These are phyloP conservation scores for Phalaenopsis aphrodite DNA, from an alignment of 106 monocot genomes.

Conservation along the genomic window DNA sequence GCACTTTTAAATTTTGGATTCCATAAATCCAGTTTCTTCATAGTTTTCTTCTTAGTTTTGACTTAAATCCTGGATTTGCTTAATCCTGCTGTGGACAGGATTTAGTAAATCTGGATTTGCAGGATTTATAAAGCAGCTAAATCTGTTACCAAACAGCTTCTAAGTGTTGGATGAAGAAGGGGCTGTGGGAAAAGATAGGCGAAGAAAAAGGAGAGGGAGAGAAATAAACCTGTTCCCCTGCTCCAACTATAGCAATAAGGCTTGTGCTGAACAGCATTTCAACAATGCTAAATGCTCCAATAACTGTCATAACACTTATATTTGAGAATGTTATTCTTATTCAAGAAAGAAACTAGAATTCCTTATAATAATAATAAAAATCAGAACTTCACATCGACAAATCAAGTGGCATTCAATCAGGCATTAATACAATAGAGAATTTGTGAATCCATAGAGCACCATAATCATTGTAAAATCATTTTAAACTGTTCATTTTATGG, in stretches of 20 bases:
- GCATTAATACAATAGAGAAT: neutral
- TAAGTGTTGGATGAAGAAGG: neutral
- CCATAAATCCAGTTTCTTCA: too few relatives aligned
- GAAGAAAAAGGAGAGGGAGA: neutral
- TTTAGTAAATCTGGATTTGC: too few relatives aligned
- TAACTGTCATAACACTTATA: slow-evolving; percentile 27
- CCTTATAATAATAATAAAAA: neutral
- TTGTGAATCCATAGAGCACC: neutral
- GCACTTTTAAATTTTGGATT: too few relatives aligned
- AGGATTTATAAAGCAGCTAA: too few relatives aligned
- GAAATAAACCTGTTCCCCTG: slow-evolving; percentile 75
- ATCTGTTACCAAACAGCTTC: too few relatives aligned
- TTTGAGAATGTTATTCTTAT: neutral
- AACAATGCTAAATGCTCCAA: slow-evolving; percentile 77
- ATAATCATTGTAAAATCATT: neutral
- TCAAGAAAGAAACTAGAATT: neutral
- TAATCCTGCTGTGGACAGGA: too few relatives aligned
- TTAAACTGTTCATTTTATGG: neutral
- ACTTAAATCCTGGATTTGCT: too few relatives aligned
- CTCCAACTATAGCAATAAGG: slow-evolving; percentile 80
- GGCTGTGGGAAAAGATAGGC: neutral
- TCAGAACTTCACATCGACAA: neutral
- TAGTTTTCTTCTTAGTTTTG: too few relatives aligned
- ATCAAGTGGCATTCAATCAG: neutral
- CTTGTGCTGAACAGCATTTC: slow-evolving; percentile 88